phyloP scores from a whole-genome alignment of 495 filamentous ascomycete species.

The Filosporella fistucella region DNA sequence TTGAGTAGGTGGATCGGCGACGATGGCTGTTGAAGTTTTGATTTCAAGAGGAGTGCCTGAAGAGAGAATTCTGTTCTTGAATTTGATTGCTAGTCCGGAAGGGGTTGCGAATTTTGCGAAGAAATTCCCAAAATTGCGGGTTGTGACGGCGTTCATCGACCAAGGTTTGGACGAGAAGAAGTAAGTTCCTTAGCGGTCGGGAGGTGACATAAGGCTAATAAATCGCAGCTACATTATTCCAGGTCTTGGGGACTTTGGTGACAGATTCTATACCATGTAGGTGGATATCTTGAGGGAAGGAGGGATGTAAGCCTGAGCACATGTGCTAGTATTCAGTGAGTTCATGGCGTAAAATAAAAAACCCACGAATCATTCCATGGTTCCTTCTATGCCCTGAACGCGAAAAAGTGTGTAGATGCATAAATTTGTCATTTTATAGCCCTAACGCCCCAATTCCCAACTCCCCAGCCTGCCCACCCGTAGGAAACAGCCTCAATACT shows the following conservation, averaged over 20 bases:
- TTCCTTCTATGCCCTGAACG: too few species aligned
- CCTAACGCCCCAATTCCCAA: constrained; percentile 12
- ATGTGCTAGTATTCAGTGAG: too few species aligned
- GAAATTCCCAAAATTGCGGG: constrained; percentile 84
- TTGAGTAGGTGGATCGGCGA: constrained; percentile 78
- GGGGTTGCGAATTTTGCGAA: constrained; percentile 86
- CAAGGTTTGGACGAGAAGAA: constrained; percentile 35
- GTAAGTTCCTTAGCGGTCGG: not conserved
- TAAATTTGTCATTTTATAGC: constrained; percentile 3
- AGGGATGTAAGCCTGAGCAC: too few species aligned
- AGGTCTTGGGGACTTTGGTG: constrained; percentile 93
- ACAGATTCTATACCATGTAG: constrained; percentile 91
- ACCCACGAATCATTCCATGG: too few species aligned
- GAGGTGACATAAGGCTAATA: constrained; percentile 20
- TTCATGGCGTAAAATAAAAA: too few species aligned
- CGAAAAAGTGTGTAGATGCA: too few species aligned
- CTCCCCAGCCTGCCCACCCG: constrained; percentile 5
- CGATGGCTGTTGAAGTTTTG: constrained; percentile 91
- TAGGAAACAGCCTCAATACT: constrained; percentile 8
- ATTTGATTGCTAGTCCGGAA: constrained; percentile 91
- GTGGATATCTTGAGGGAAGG: too few species aligned
- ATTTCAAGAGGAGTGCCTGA: constrained; percentile 88
- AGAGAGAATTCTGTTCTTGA: constrained; percentile 91
- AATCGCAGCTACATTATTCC: constrained; percentile 84
- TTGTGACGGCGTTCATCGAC: constrained; percentile 97